Percentiles rank a stretch among this genome's conserved stretches.
Conservation (phyloP, 2,329 filamentous ascomycete species). For the Fusarium longipes region DNA sequence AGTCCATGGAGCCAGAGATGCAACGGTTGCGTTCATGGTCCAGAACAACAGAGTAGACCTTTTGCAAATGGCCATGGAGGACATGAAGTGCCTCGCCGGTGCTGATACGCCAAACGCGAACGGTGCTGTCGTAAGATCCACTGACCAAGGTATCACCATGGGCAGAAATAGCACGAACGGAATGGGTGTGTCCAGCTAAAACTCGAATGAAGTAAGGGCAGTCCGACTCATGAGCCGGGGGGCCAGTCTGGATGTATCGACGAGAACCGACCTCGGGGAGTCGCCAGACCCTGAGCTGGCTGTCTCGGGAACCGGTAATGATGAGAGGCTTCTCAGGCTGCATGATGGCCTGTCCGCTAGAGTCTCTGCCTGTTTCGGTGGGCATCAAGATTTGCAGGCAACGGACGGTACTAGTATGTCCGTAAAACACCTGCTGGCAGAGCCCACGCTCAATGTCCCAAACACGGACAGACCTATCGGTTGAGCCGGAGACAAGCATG, state of each 20-base stretch:
- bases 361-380: slow-evolving; percentile 76
- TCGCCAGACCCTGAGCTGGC: slow-evolving; percentile 92
- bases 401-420: slow-evolving; percentile 95
- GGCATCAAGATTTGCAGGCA: slow-evolving; percentile 96
- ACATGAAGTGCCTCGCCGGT: slow-evolving; percentile 89
- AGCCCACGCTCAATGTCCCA: slow-evolving; percentile 97
- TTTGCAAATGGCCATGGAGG: slow-evolving; percentile 86
- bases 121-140: slow-evolving; percentile 94
- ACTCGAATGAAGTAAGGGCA: slow-evolving; percentile 96
- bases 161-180: slow-evolving; percentile 94
- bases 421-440: slow-evolving; percentile 96
- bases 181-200: slow-evolving; percentile 87
- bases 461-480: slow-evolving; percentile 96
- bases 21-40: slow-evolving; percentile 93
- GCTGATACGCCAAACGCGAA: slow-evolving; percentile 97
- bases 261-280: slow-evolving; percentile 83
- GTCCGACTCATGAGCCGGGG: slow-evolving; percentile 78
- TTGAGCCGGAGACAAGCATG: slow-evolving; percentile 93
- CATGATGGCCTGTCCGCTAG: slow-evolving; percentile 81
- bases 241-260: slow-evolving; percentile 81
- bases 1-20: slow-evolving; percentile 99
- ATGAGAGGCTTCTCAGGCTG: slow-evolving; percentile 95
- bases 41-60: slow-evolving; percentile 96
- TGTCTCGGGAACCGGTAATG: slow-evolving; percentile 96
- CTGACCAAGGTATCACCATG: slow-evolving; percentile 96